Conservation (phyloP, 495 filamentous ascomycete genomes). For the Neurospora africana region DNA sequence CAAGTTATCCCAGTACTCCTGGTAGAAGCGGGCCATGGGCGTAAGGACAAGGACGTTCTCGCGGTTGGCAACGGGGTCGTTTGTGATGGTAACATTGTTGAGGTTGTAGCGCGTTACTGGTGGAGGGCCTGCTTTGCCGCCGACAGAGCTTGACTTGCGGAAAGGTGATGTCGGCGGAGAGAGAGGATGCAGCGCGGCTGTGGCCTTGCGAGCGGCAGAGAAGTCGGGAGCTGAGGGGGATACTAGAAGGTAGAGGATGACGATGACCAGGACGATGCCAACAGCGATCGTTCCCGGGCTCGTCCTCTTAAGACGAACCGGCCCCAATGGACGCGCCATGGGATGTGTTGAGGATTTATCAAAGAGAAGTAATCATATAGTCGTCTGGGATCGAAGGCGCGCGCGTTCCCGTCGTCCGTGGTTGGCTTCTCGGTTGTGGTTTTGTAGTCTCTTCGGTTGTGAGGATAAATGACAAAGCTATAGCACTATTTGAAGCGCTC, state of each 20-base stretch:
- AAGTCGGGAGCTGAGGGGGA: conserved; percentile 34
- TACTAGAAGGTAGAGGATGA: conserved; percentile 44
- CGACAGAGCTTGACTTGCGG: conserved; percentile 50
- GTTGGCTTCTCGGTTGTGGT: neutral
- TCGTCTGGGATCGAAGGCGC: neutral
- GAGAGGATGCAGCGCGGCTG: conserved; percentile 60
- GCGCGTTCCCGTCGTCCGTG: neutral
- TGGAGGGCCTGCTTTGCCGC: conserved; percentile 53
- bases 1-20: conserved; percentile 93
- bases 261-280: conserved; percentile 39
- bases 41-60: conserved; percentile 89
- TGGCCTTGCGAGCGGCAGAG: conserved; percentile 29
- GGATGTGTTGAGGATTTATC: conserved; percentile 12
- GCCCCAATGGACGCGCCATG: conserved; percentile 44
- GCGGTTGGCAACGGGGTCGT: conserved; percentile 58
- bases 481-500: neutral
- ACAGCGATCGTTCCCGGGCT: conserved; percentile 41
- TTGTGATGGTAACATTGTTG: conserved; percentile 79
- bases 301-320: conserved; percentile 45
- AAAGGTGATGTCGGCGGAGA: conserved; percentile 82
- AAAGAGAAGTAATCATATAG: conserved; percentile 3
- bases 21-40: conserved; percentile 85
- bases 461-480: neutral
- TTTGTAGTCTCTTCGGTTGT: neutral
- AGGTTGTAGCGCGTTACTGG: conserved; percentile 93